Base-by-base conservation (phyloP, 192 early-diverging fungal species). In the Entomortierella parvispora region DNA sequence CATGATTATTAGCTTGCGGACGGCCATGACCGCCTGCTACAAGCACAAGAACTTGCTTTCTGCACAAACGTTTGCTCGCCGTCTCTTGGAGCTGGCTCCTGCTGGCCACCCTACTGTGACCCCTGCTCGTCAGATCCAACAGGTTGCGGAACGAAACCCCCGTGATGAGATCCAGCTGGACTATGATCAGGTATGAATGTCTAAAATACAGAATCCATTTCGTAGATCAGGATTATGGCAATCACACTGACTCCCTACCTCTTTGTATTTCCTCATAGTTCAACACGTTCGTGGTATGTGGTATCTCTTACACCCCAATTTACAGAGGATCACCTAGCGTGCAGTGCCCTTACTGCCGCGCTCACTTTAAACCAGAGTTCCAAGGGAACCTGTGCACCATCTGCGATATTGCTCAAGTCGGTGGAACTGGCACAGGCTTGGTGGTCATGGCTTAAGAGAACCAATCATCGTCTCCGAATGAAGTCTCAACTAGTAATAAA, bases 211-310 rank as follows among this genome's bases (percentile, higher is more conserved):
- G n/a, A n/a, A n/a, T n/a, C n/a, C n/a, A 17, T 20, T 31, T 9
- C n/a, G 25, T 32, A 33, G 11, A 28, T 28, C 49, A 14, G 10
- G 11, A 14, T 51, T 51, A 10, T 28, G 49, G 2, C 10, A n/a
- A 15, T 51, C 2, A 0, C 6, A 15, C 12, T 51, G 23, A 28
- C 29, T 22, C 20, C 3, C n/a, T 50, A 25, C 20, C n/a, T n/a
- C 0, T 28, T 61, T 48, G 12, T 28, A 50, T n/a, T n/a, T n/a
- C n/a, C n/a, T n/a, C n/a, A 15, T 58, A 68, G 75, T 96, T 93
- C 86, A 98, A 96, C 77, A 94, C 97, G 54, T 97, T 98, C 75
- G 90, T 91, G 3, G 81, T 96, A 4, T 98, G 97, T 70, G 93
- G 85, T 14, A 85, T 87, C 42, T 92, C 95, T 28, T 93, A 89